A percentile compares a stretch with the other conserved stretches of the same genome.
Conservation (phyloP, 768 basidiomycete species). For the Dentipellis fragilis region DNA sequence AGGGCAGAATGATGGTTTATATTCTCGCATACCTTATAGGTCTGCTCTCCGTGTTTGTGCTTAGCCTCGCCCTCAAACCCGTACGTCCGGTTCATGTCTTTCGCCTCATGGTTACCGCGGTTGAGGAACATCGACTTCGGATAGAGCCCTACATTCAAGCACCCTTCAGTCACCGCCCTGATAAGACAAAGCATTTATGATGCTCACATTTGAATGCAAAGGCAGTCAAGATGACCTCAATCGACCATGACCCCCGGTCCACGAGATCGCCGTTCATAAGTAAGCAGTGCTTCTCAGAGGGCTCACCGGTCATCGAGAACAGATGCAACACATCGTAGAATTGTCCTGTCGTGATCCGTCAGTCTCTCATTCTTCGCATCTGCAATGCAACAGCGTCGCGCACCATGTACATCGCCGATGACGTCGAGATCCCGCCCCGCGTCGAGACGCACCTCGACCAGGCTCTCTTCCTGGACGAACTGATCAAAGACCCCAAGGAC, state of each 20-base stretch:
- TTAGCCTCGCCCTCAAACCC: slow-evolving; percentile 95
- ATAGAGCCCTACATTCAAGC: slow-evolving; percentile 63
- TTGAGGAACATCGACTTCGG: slow-evolving; percentile 88
- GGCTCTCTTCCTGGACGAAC: slow-evolving; percentile 67
- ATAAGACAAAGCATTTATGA: not conserved
- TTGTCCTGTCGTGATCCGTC: slow-evolving; percentile 48
- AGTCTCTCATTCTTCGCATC: slow-evolving; percentile 3
- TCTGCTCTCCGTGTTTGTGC: slow-evolving; percentile 92
- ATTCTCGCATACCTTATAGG: slow-evolving; percentile 59
- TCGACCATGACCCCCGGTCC: slow-evolving; percentile 93
- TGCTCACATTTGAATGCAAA: slow-evolving; percentile 89
- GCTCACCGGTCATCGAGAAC: slow-evolving; percentile 75
- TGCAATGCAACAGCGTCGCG: not conserved
- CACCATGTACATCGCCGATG: slow-evolving; percentile 94
- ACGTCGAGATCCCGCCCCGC: slow-evolving; percentile 83
- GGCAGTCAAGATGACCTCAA: slow-evolving; percentile 85
- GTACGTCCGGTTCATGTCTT: slow-evolving; percentile 93
- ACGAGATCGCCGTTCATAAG: slow-evolving; percentile 96
- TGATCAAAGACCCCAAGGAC: slow-evolving; percentile 73
- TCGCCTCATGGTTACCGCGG: slow-evolving; percentile 93
- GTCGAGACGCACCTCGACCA: slow-evolving; percentile 67
- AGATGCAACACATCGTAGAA: slow-evolving; percentile 91
- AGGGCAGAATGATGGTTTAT: not conserved
- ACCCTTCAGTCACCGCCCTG: slow-evolving; percentile 4
- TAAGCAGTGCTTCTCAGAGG: slow-evolving; percentile 74